A percentile compares a stretch with the other conserved stretches of the same genome.
These are phyloP conservation scores for Aspergillus japonicus DNA, from an alignment of 2,329 filamentous ascomycete genomes.

Conservation along the genomic window DNA sequence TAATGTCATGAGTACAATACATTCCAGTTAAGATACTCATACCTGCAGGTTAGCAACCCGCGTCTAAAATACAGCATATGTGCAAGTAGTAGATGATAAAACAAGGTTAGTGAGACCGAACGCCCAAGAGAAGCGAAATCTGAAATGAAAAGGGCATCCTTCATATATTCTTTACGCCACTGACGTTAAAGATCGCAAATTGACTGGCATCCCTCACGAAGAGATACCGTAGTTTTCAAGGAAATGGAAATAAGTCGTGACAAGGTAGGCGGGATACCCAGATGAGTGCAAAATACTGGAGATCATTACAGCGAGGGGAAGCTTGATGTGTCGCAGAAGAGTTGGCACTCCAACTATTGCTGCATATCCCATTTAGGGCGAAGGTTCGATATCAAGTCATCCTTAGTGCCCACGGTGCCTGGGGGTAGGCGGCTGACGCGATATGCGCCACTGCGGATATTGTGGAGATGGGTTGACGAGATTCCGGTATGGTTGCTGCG, in stretches of 20 bases:
- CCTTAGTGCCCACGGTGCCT: conserved; percentile 74
- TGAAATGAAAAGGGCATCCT: conserved; percentile 12
- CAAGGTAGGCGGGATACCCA: conserved; percentile 13
- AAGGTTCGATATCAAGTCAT: conserved; percentile 62
- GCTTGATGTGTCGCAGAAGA: background rate
- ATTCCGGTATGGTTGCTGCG: conserved; percentile 76
- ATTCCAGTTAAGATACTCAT: background rate
- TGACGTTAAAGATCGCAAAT: conserved; percentile 17
- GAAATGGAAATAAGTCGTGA: conserved; percentile 22
- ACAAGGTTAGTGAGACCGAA: conserved; percentile 10
- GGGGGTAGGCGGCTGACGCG: conserved; percentile 81
- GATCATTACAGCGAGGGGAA: conserved; percentile 21
- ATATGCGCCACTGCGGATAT: conserved; percentile 79
- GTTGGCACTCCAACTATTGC: conserved; percentile 22
- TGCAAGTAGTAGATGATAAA: conserved; percentile 8
- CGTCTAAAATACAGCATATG: conserved; percentile 5
- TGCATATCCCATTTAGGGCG: conserved; percentile 56
- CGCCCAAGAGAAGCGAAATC: conserved; percentile 15
- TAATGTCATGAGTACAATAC: background rate
- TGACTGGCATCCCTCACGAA: conserved; percentile 9
- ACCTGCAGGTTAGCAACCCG: background rate
- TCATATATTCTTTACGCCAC: conserved; percentile 24
- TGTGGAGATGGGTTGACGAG: conserved; percentile 65
- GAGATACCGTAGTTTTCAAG: conserved; percentile 12
- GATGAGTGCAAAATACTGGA: conserved; percentile 8